A percentile compares a stretch with the other conserved stretches of the same genome.
Evolutionary conservation across 495 filamentous ascomycete species (phyloP).

Genomic region (Cudoniella acicularis): DNA sequence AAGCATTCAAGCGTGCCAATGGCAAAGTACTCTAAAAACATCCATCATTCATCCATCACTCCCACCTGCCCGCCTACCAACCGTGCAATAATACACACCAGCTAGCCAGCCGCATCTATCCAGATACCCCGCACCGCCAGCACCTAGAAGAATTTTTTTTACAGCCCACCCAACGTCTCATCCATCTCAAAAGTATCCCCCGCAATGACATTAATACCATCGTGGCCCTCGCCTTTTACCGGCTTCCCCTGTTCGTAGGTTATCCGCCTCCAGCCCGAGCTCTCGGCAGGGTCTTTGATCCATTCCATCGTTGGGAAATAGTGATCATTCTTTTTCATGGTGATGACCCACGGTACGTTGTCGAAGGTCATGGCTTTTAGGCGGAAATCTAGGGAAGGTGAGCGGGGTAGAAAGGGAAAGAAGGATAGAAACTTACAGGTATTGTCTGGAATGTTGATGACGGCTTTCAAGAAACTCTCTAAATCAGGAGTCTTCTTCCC

Average conservation of each 20-base stretch:
- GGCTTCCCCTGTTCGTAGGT: conserved; percentile 62
- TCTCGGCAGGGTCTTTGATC: conserved; percentile 62
- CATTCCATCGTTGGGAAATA: conserved; percentile 94
- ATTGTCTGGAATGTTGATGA: conserved; percentile 87
- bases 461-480: conserved; percentile 70
- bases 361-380: conserved; percentile 94
- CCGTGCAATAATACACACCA: no score
- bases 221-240: conserved; percentile 42
- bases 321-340: conserved; percentile 99
- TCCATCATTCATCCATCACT: no score
- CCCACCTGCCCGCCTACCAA: no score
- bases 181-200: conserved; percentile 24
- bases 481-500: conserved; percentile 78
- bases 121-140: not conserved
- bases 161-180: conserved; percentile 9
- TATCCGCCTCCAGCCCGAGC: conserved; percentile 66
- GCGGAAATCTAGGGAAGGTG: conserved; percentile 65
- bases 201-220: conserved; percentile 21
- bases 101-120: not conserved
- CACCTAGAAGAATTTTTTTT: not conserved
- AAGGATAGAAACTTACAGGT: conserved; percentile 54
- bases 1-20: no score
- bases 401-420: conserved; percentile 19
- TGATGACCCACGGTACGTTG: conserved; percentile 94
- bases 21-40: no score